Conservation (phyloP, 2,329 filamentous ascomycete genomes). For the Aspergillus pseudonomiae region DNA sequence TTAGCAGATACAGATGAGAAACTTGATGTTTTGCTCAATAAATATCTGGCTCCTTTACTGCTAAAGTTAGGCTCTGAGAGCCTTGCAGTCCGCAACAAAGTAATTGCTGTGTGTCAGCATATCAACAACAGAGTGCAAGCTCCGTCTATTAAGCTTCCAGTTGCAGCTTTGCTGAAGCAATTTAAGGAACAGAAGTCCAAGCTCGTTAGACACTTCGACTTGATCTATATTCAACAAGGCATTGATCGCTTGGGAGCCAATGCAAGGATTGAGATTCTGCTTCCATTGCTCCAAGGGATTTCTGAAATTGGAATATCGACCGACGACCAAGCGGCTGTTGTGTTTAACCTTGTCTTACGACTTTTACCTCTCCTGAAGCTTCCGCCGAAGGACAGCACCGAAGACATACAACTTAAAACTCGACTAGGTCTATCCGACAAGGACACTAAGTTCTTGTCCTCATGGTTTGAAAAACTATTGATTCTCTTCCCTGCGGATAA, state of each 20-base stretch:
- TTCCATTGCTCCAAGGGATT: slow-evolving; percentile 69
- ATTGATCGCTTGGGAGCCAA: slow-evolving; percentile 61
- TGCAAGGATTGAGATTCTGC: slow-evolving; percentile 73
- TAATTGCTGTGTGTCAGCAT: slow-evolving; percentile 72
- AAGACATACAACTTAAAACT: slow-evolving; percentile 70
- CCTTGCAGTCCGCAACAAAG: slow-evolving; percentile 77
- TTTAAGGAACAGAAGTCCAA: slow-evolving; percentile 78
- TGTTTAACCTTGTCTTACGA: slow-evolving; percentile 83
- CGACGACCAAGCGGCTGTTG: slow-evolving; percentile 60
- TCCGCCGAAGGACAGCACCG: slow-evolving; percentile 75
- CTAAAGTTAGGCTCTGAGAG: slow-evolving; percentile 85
- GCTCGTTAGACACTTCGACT: slow-evolving; percentile 83
- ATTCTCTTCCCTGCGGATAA: slow-evolving; percentile 61
- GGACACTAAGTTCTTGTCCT: slow-evolving; percentile 74
- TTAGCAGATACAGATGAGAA: slow-evolving; percentile 83
- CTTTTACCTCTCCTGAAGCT: slow-evolving; percentile 68
- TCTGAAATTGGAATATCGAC: slow-evolving; percentile 59
- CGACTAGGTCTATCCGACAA: slow-evolving; percentile 68
- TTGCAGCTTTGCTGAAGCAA: slow-evolving; percentile 81
- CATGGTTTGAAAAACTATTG: slow-evolving; percentile 76
- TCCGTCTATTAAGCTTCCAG: slow-evolving; percentile 74
- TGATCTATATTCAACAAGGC: slow-evolving; percentile 87
- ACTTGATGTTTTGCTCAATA: slow-evolving; percentile 74
- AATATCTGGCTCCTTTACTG: slow-evolving; percentile 78
- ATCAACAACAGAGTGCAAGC: slow-evolving; percentile 67